These are phyloP conservation scores for Corchorus olitorius DNA, from an alignment of 345 rosid genomes.

Conservation along the genomic window DNA sequence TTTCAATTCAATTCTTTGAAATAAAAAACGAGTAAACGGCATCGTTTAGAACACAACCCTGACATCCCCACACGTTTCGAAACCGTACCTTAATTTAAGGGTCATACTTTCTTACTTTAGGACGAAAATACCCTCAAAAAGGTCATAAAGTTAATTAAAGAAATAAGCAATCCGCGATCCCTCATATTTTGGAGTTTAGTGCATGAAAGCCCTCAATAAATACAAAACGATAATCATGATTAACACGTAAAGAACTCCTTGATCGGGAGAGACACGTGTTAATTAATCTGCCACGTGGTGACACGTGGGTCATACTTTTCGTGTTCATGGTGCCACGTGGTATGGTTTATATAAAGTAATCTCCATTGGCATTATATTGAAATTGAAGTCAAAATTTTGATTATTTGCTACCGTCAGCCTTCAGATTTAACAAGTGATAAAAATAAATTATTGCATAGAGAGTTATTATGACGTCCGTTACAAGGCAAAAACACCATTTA, in stretches of 20 bases:
- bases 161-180: background rate
- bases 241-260: slow-evolving; percentile 14
- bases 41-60: slow-evolving; percentile 8
- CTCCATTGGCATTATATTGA: background rate
- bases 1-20: too few species aligned
- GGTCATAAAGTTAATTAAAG: background rate
- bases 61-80: slow-evolving; percentile 8
- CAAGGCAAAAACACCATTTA: background rate
- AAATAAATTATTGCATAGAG: background rate
- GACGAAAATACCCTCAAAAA: slow-evolving; percentile 24
- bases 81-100: slow-evolving; percentile 27
- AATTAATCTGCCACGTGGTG: background rate
- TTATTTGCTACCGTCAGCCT: slow-evolving; percentile 8
- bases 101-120: background rate
- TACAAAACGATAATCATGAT: slow-evolving; percentile 15
- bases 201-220: background rate
- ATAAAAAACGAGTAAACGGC: slow-evolving; percentile 17
- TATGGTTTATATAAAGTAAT: background rate
- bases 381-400: slow-evolving; percentile 21
- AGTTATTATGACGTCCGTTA: background rate
- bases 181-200: slow-evolving; percentile 11
- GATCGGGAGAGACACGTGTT: slow-evolving; percentile 22
- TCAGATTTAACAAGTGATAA: background rate
- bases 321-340: slow-evolving; percentile 23
- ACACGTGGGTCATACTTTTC: background rate